Conservation (phyloP, 2,329 filamentous ascomycete species). For the Pseudocercospora fuligena region DNA sequence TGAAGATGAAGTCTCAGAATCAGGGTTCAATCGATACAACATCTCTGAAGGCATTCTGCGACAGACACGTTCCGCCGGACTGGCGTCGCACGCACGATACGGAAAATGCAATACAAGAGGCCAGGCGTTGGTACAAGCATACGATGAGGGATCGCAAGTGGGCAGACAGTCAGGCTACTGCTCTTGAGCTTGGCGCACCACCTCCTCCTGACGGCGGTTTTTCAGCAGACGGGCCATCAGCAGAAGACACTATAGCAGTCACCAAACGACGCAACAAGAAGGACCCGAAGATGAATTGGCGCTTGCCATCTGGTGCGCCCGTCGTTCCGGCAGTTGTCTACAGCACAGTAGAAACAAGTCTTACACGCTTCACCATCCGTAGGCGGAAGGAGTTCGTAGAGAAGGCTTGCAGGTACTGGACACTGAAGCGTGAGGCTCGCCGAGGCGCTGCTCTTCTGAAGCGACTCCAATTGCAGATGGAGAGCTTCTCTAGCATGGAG, state of each 20-base stretch:
- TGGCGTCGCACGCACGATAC: conserved; percentile 88
- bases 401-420: conserved; percentile 97
- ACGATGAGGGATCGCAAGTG: conserved; percentile 88
- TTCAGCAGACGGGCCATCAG: conserved; percentile 46
- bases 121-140: conserved; percentile 86
- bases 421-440: conserved; percentile 89
- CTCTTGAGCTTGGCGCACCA: conserved; percentile 76
- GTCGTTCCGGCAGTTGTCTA: conserved; percentile 90
- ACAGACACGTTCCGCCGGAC: conserved; percentile 89
- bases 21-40: conserved; percentile 79
- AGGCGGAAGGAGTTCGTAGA: conserved; percentile 92
- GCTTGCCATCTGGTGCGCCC: conserved; percentile 89
- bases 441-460: conserved; percentile 91
- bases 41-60: conserved; percentile 90
- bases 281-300: conserved; percentile 76
- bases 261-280: conserved; percentile 65
- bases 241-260: conserved; percentile 59
- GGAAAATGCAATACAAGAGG: conserved; percentile 76
- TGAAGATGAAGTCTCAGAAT: conserved; percentile 95
- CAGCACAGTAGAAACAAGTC: conserved; percentile 79
- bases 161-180: conserved; percentile 87
- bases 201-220: conserved; percentile 49
- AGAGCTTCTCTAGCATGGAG: conserved; percentile 97
- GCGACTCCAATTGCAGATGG: conserved; percentile 89
- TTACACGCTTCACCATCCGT: conserved; percentile 80